Base-by-base conservation (phyloP, 345 rosid genomes). In the Acer campestre region DNA sequence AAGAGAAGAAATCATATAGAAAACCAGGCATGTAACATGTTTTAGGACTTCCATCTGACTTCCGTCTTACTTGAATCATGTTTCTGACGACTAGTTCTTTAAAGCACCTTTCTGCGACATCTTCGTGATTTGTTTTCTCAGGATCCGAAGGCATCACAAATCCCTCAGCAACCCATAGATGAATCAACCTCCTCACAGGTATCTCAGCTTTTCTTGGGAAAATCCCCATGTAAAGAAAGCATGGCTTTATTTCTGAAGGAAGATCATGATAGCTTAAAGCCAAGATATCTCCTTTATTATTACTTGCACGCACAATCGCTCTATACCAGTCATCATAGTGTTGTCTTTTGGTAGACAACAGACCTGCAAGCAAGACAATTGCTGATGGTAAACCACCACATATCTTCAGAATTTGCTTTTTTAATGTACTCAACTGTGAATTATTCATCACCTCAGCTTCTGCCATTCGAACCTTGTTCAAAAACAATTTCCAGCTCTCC, bases 111-210 rank as follows among this genome's bases (percentile, higher is more conserved):
- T 79, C 79, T 0, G 64, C 84, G 25, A 76, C 13, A 25, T 73
- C 79, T 25, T 62, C 82, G 1, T 80, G 81, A 14, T 51, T 25
- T 62, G 48, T 25, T 12, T 27, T 3, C 16, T 38, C 6, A 23
- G 3, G 44, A 10, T 18, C 3, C 13, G 63, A 12, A 2, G 25
- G 17, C 7, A 0, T 6, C 17, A 53, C 71, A 22, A 87, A 79
- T 62, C 85, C 85, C 25, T 88, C 88, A 1, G 90, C 81, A 61
- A 74, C 74, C 88, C 88, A 85, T 49, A 82, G 58, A 63, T 58
- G 73, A 46, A 66, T 53, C 77, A 88, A 38, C 80, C 90, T 78
- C 69, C 90, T 81, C 8, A 82, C 73, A 2, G 90, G 85, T 48
- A 85, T 76, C 23, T 49, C 79, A 31, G n/a, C 53, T n/a, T 27